These are phyloP conservation scores for Durotheca rogersii DNA, from an alignment of 495 filamentous ascomycete genomes.

Conservation along the genomic window DNA sequence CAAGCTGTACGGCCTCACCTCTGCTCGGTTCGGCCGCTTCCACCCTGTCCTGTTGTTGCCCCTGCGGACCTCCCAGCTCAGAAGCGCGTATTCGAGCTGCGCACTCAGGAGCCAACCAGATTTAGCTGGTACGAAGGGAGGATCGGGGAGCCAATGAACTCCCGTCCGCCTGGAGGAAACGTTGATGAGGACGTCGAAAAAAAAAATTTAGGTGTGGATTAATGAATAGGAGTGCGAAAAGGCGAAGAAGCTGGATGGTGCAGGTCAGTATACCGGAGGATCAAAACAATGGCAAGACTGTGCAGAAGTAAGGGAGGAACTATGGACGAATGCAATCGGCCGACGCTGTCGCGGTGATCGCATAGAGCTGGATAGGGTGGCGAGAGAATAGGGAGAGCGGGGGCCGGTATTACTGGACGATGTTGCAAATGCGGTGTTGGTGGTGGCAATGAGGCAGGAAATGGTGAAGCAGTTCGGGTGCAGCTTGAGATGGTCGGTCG, in stretches of 20 bases:
- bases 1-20: constrained; percentile 25
- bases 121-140: constrained; percentile 7
- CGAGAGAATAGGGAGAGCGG: not conserved
- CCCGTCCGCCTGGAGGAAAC: too few species aligned
- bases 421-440: too few species aligned
- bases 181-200: constrained; percentile 5
- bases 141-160: not conserved
- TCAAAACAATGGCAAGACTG: constrained; percentile 10
- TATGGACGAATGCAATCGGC: constrained; percentile 3
- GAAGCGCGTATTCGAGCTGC: constrained; percentile 16
- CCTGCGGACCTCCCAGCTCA: constrained; percentile 18
- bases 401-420: too few species aligned
- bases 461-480: constrained; percentile 3
- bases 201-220: too few species aligned
- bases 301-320: constrained; percentile 1
- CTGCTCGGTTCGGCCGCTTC: constrained; percentile 24
- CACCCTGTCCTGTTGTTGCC: constrained; percentile 27
- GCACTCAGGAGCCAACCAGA: too few species aligned
- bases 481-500: not conserved
- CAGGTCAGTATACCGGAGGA: constrained; percentile 6
- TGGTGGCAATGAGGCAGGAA: constrained; percentile 7
- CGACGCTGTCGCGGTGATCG: constrained; percentile 3
- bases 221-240: constrained; percentile 7
- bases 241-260: constrained; percentile 6
- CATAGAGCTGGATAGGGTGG: not conserved